Base-by-base conservation (phyloP, 257 asterid species). In the Nicotiana otophora region DNA sequence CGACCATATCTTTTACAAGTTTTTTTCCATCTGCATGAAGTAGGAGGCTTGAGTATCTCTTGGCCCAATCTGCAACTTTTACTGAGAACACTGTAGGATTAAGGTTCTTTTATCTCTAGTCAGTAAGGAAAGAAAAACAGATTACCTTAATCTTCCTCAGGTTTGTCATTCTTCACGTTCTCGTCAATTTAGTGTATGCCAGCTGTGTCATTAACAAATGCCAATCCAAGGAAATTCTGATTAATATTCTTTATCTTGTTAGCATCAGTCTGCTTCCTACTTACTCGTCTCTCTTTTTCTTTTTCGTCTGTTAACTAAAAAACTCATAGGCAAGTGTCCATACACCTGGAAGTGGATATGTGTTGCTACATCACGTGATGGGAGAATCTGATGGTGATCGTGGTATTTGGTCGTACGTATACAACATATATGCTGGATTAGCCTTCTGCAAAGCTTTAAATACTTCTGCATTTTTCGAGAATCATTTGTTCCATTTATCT, bases 341-440 rank as follows among this genome's bases (percentile, higher is more conserved):
- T 84, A 94, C 99, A 80, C 98, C 99, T 85, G 99, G 98, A 81
- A 93, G 98, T 87, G 98, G 98, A 88, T 96, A 96, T 87, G 98
- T 93, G 82, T 86, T 96, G 92, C 94, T 96, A 74, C 99, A 96
- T 88, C 99, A 94, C 63, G 91, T 93, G 87, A 96, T 96, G 99
- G 99, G 99, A 82, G 98, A 94, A 89, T 94, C 98, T 78, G 98
- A 93, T 62, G 99, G 99, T 85, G 96, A 91, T 78, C 98, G 91
- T 65, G 98, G 95, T 82, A 84, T 92, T 90, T 96, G 99, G 99
- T 94, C 98, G 97, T 96, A 90, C 90, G 99, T 96, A 88, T 91
- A 84, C 85, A 10, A 34, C 17, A 9, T 62, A 67, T 80, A 33
- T 31, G 51, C 75, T 33, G 75, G 75, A 67, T 67, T 33, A 33